Evolutionary conservation across 768 basidiomycete genomes (phyloP).

Genomic region (Hypholoma fasciculare): DNA sequence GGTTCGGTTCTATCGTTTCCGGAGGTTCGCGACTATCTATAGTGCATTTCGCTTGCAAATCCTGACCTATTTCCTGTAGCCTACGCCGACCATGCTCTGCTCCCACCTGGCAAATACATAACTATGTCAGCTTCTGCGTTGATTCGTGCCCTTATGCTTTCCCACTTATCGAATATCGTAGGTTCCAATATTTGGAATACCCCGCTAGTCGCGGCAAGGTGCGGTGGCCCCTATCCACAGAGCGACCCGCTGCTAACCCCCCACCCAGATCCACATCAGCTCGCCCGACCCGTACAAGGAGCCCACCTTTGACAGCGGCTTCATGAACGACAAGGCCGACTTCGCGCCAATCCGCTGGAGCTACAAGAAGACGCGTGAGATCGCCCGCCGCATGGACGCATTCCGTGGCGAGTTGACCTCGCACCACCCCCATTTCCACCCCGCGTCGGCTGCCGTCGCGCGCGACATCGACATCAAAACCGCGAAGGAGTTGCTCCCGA

Average conservation of each 20-base stretch:
- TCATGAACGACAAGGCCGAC: slow-evolving; percentile 80
- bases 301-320: slow-evolving; percentile 71
- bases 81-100: slow-evolving; percentile 68
- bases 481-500: slow-evolving; percentile 59
- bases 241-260: neutral
- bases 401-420: slow-evolving; percentile 73
- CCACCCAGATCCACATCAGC: slow-evolving; percentile 55
- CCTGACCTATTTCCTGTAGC: slow-evolving; percentile 24
- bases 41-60: no score
- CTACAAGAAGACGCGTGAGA: slow-evolving; percentile 75
- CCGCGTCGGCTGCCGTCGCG: slow-evolving; percentile 39
- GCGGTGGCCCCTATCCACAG: neutral
- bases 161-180: slow-evolving; percentile 6
- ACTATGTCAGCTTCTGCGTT: slow-evolving; percentile 46
- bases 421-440: slow-evolving; percentile 76
- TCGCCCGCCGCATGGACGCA: slow-evolving; percentile 73
- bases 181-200: slow-evolving; percentile 78
- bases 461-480: slow-evolving; percentile 67
- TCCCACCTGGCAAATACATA: slow-evolving; percentile 71
- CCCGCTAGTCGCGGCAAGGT: slow-evolving; percentile 74
- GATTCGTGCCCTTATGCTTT: neutral
- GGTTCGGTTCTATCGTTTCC: slow-evolving; percentile 69
- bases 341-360: slow-evolving; percentile 77
- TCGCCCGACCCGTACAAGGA: slow-evolving; percentile 62
- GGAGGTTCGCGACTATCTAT: slow-evolving; percentile 7